These are phyloP conservation scores for Trichophyton mentagrophytes DNA, from an alignment of 2,329 filamentous ascomycete species.

Conservation along the genomic window DNA sequence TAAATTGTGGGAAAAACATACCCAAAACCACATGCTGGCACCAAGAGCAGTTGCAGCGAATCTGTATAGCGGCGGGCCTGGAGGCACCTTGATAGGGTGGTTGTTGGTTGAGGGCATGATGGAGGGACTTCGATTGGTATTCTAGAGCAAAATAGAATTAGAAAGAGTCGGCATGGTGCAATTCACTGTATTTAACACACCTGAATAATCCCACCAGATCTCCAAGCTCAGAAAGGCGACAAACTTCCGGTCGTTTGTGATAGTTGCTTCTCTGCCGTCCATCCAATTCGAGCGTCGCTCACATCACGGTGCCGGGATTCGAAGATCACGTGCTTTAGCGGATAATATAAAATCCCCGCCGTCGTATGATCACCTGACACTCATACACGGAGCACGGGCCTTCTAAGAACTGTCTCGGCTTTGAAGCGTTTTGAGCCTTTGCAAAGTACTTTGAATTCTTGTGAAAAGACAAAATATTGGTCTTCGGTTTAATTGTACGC, in stretches of 20 bases:
- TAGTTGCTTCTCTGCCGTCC: background rate
- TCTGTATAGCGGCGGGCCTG: constrained; percentile 59
- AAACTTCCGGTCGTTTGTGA: background rate
- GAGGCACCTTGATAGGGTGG: constrained; percentile 42
- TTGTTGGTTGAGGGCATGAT: constrained; percentile 22
- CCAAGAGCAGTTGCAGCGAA: constrained; percentile 76
- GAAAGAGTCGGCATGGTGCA: background rate
- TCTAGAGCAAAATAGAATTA: background rate
- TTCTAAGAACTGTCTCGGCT: too few species aligned
- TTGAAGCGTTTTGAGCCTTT: too few species aligned
- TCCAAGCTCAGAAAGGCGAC: background rate
- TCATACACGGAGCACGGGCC: too few species aligned
- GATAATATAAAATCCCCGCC: too few species aligned
- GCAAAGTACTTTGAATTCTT: too few species aligned
- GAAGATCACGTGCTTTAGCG: background rate
- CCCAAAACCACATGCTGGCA: constrained; percentile 99
- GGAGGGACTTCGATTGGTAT: background rate
- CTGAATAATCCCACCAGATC: background rate
- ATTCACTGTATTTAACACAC: background rate
- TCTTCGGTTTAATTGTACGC: too few species aligned
- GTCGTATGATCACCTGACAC: too few species aligned
- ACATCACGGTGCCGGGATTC: too few species aligned
- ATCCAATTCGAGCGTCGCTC: background rate
- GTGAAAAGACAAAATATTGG: too few species aligned
- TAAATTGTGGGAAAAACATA: constrained; percentile 38